Percentiles rank a stretch among this genome's conserved stretches.
Conservation (phyloP, 1,284 basidiomycete genomes). For the Leccinum huronense region DNA sequence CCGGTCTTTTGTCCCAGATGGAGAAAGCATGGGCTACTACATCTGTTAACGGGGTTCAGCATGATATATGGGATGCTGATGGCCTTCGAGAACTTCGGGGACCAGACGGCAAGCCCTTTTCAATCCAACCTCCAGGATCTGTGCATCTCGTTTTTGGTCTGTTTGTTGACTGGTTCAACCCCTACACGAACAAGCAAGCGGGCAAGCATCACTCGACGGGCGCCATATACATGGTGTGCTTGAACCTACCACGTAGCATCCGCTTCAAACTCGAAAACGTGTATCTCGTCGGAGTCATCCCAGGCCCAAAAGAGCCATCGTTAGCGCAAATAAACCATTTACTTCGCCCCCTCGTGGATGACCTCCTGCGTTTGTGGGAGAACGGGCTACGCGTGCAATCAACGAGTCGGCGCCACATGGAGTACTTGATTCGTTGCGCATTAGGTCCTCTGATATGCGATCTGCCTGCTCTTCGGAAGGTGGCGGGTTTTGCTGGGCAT, state of each 20-base stretch:
- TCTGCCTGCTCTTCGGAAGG: too few relatives aligned
- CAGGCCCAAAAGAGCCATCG: too few relatives aligned
- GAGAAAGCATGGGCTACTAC: background rate
- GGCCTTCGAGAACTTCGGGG: background rate
- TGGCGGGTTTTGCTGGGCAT: too few relatives aligned
- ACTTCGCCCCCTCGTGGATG: too few relatives aligned
- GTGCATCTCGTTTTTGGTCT: background rate
- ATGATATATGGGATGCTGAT: background rate
- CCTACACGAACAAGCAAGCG: background rate
- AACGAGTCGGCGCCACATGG: too few relatives aligned
- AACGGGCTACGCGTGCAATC: too few relatives aligned
- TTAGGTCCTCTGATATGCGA: too few relatives aligned
- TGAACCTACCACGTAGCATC: background rate
- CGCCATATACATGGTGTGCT: background rate
- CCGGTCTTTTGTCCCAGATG: background rate
- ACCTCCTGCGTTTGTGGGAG: too few relatives aligned
- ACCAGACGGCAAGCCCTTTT: background rate
- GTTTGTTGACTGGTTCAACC: background rate
- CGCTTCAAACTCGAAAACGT: too few relatives aligned
- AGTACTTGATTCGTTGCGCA: too few relatives aligned
- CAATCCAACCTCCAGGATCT: background rate
- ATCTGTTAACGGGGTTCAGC: background rate
- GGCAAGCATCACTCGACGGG: background rate
- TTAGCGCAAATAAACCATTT: too few relatives aligned
- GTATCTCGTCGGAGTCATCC: too few relatives aligned